Conservation (phyloP, 179 eudicot species). For the Sideroxylon spinosum region DNA sequence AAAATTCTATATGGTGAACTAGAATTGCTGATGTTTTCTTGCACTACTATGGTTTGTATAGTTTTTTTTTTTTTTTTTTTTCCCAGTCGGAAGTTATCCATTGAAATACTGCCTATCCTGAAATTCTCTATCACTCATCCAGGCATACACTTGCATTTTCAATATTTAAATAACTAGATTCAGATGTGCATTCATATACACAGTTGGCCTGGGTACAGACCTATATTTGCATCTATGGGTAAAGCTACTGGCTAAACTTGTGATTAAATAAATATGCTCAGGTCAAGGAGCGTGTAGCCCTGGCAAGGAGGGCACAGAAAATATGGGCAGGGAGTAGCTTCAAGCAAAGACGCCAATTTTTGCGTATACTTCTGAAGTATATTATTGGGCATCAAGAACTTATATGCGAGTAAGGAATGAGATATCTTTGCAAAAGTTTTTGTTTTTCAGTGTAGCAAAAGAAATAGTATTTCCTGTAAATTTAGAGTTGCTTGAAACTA, state of each 20-base stretch:
- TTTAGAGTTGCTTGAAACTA: not conserved
- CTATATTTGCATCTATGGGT: not conserved
- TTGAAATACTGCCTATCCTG: slow-evolving; percentile 1
- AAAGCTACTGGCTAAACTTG: slow-evolving; percentile 12
- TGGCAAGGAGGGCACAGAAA: slow-evolving; percentile 84
- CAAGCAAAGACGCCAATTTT: slow-evolving; percentile 92
- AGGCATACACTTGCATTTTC: not conserved
- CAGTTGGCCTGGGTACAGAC: not conserved
- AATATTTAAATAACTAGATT: not conserved
- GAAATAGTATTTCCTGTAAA: not conserved
- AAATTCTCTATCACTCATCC: not conserved
- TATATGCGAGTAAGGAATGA: slow-evolving; percentile 82
- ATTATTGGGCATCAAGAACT: slow-evolving; percentile 94
- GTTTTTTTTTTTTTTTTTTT: too few relatives aligned
- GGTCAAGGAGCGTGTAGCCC: slow-evolving; percentile 90
- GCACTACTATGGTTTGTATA: not conserved
- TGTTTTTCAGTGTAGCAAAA: slow-evolving; percentile 4
- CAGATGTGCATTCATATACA: not conserved
- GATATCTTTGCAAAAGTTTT: not conserved
- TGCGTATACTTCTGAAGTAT: slow-evolving; percentile 87
- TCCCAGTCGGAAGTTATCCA: not conserved
- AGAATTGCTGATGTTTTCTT: slow-evolving; percentile 6
- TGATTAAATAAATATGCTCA: slow-evolving; percentile 25
- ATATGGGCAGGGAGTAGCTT: slow-evolving; percentile 89
- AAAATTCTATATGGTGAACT: not conserved